Evolutionary conservation across 495 filamentous ascomycete species (phyloP).

Genomic region (Penicillium dipodomyicola): DNA sequence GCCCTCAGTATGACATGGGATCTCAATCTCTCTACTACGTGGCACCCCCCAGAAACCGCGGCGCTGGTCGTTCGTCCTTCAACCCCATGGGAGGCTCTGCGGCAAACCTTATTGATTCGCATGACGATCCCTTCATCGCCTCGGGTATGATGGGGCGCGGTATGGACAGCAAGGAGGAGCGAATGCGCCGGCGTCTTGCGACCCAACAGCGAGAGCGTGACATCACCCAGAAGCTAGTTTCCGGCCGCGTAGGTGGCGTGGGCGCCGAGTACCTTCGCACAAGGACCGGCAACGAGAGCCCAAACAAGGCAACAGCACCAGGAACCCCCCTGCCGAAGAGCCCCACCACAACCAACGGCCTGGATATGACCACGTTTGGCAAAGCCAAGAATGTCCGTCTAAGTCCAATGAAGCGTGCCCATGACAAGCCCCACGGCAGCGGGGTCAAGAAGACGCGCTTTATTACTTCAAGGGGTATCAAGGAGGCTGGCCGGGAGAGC

Average conservation of each 20-base stretch:
- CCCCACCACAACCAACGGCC: conserved; percentile 13
- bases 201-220: conserved; percentile 78
- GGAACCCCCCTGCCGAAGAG: conserved; percentile 15
- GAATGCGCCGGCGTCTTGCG: conserved; percentile 63
- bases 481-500: conserved; percentile 74
- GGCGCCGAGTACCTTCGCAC: conserved; percentile 76
- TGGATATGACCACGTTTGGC: conserved; percentile 32
- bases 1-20: conserved; percentile 56
- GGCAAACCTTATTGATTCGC: conserved; percentile 65
- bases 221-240: conserved; percentile 66
- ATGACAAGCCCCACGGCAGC: conserved; percentile 37
- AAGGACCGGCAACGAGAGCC: conserved; percentile 28
- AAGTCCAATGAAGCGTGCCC: conserved; percentile 62
- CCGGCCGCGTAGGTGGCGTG: conserved; percentile 59
- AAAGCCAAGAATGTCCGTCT: conserved; percentile 56
- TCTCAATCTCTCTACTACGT: conserved; percentile 61
- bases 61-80: conserved; percentile 22
- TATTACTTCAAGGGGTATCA: conserved; percentile 71
- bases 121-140: conserved; percentile 55
- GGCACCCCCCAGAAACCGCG: conserved; percentile 37
- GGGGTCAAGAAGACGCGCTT: conserved; percentile 77
- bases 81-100: conserved; percentile 47
- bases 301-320: conserved; percentile 10
- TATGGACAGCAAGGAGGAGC: conserved; percentile 59
- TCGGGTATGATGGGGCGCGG: conserved; percentile 47